These are phyloP conservation scores for Erodium texanum DNA, from an alignment of 441 rosid species.

Conservation along the genomic window DNA sequence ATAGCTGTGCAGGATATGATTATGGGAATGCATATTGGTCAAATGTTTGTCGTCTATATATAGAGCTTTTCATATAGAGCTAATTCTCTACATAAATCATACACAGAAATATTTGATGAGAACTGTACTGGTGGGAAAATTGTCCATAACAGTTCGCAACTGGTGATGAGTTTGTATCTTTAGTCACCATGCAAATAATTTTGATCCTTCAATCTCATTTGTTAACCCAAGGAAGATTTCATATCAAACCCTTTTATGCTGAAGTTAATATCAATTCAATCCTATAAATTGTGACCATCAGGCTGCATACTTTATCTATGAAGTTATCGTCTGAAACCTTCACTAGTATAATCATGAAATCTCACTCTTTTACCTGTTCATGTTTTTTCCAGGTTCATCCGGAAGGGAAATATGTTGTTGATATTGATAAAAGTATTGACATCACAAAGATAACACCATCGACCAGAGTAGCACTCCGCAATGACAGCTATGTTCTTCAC, in stretches of 20 bases:
- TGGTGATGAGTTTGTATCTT: neutral
- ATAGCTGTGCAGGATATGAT: neutral
- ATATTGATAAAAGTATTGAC: conserved; percentile 85
- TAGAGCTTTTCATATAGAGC: neutral
- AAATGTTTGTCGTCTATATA: neutral
- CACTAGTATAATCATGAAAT: neutral
- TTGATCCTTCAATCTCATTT: neutral
- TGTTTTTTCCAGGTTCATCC: conserved; percentile 70
- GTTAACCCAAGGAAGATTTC: neutral
- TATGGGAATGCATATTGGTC: neutral
- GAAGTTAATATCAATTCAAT: neutral
- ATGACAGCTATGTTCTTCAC: conserved; percentile 96
- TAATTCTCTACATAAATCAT: neutral
- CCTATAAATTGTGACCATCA: neutral
- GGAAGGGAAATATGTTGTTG: conserved; percentile 96
- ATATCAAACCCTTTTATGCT: neutral
- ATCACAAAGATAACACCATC: conserved; percentile 91
- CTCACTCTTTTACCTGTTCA: neutral
- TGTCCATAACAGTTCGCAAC: neutral
- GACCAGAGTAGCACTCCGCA: conserved; percentile 92
- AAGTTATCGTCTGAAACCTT: neutral
- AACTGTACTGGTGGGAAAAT: neutral
- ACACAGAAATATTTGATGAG: neutral
- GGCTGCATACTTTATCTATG: neutral
- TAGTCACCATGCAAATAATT: neutral